Evolutionary conservation across 2,329 filamentous ascomycete species (phyloP).

Genomic region (Neospermospora avenae): DNA sequence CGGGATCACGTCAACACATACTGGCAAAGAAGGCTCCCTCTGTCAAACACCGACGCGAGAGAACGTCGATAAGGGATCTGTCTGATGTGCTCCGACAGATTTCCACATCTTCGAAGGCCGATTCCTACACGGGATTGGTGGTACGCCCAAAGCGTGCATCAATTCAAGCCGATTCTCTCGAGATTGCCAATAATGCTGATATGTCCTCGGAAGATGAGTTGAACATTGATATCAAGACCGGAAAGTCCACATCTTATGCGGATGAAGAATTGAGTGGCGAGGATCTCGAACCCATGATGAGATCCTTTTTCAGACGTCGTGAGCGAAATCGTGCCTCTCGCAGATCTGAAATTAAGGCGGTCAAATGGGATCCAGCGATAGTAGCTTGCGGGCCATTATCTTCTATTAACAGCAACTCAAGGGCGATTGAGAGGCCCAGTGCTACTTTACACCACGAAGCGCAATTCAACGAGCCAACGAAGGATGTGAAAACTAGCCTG

Average conservation of each 20-base stretch:
- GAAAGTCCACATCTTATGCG: conserved; percentile 2
- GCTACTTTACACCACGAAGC: neutral
- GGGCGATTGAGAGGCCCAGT: neutral
- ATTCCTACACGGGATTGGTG: neutral
- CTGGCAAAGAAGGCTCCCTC: neutral
- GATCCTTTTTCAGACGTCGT: conserved; percentile 12
- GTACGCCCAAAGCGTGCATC: neutral
- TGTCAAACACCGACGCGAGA: neutral
- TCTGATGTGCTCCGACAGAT: neutral
- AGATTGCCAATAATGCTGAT: neutral
- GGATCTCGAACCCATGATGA: conserved; percentile 15
- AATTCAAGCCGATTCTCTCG: neutral
- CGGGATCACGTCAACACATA: neutral
- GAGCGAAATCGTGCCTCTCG: neutral
- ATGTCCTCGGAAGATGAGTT: neutral
- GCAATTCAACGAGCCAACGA: neutral
- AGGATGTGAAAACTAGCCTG: conserved; percentile 8
- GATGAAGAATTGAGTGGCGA: conserved; percentile 10
- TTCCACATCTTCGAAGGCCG: neutral
- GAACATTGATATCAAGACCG: neutral
- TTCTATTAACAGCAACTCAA: conserved; percentile 4
- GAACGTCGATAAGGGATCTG: neutral
- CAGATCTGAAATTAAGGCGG: conserved; percentile 19
- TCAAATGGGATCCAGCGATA: conserved; percentile 28
- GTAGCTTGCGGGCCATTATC: conserved; percentile 14